Percentiles rank a stretch among this genome's conserved stretches.
phyloP scores from a whole-genome alignment of 2,329 filamentous ascomycete genomes.

The Aspergillus jensenii region DNA sequence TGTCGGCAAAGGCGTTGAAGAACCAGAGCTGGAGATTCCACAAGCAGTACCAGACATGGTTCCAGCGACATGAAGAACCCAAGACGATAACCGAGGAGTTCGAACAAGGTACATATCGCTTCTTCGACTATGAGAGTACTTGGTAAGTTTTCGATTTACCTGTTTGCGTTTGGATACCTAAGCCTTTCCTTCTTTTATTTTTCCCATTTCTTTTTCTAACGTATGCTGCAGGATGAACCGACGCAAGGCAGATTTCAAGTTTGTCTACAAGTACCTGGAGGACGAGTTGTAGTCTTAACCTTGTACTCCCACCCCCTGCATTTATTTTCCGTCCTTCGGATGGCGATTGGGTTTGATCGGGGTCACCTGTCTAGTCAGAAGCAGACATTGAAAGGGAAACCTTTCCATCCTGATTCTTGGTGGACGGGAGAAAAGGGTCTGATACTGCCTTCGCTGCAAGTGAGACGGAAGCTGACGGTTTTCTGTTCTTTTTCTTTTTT shows the following conservation, averaged over 20 bases:
- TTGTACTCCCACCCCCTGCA: background rate
- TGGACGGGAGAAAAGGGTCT: constrained; percentile 2
- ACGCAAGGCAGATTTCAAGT: constrained; percentile 96
- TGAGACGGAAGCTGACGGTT: constrained; percentile 7
- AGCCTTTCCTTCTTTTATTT: background rate
- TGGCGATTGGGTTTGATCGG: constrained; percentile 1
- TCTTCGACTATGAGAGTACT: constrained; percentile 99
- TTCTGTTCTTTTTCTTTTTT: too few relatives aligned
- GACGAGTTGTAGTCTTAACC: constrained; percentile 68
- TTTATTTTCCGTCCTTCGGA: background rate
- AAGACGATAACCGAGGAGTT: constrained; percentile 99
- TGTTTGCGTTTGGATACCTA: constrained; percentile 22
- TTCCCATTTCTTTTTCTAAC: constrained; percentile 9
- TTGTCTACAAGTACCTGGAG: constrained; percentile 95
- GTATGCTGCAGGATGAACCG: constrained; percentile 82
- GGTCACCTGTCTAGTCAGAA: constrained; percentile 8
- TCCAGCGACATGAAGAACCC: constrained; percentile 95
- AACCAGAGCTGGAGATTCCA: constrained; percentile 99
- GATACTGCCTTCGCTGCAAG: constrained; percentile 9
- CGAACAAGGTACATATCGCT: constrained; percentile 97
- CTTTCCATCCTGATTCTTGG: background rate
- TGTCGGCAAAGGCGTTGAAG: constrained; percentile 95
- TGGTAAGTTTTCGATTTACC: constrained; percentile 63
- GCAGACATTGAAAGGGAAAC: background rate
- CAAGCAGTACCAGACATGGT: constrained; percentile 99